Evolutionary conservation across 768 basidiomycete genomes (phyloP), one percentile per base, ranked within the genome.

Genomic region (Macrocybe gigantea): DNA sequence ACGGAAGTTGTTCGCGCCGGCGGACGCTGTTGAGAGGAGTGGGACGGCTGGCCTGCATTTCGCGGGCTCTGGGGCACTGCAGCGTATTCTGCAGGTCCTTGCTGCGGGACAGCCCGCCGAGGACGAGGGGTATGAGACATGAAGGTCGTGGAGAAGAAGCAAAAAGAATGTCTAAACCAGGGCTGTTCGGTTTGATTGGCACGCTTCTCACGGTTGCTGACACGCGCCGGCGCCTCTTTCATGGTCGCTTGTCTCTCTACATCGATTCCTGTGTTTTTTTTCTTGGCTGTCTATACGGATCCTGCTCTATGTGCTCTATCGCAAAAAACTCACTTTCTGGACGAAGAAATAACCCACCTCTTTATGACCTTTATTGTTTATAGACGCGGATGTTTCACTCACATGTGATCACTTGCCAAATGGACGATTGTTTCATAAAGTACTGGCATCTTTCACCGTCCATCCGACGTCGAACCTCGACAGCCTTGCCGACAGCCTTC

Each of bases 31-130:
- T 54, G 55, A 15, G 56, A 51, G 29, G 61, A 59, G 44, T 55
- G 56, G 33, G 56, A 60, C 13, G 51, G 46, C 1, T 46, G 48
- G 15, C 46, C 53, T 29, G 34, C 54, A 32, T 72, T 68, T 50
- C 73, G 73, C 37, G 79, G 79, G 54, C 75, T 80, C 58, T 82
- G 82, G 1, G 85, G 82, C 5, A 86, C 82, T 34, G 80, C 76
- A 50, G 83, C 77, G 63, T 88, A 86, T 32, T 77, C 73, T 48
- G 79, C 76, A 38, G 70, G 64, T 33, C 66, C 68, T 41, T 66
- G 65, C 9, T 74, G 69, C 13, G 73, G 75, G 33, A 73, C 52
- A 40, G 59, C 61, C 41, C 68, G 63, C 50, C 68, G 64, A 48
- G 62, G 62, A 31, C 67, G 66, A 48, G 61, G 60, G 12, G 65